Percentiles rank a stretch among this genome's conserved stretches.
Evolutionary conservation across 2,329 filamentous ascomycete genomes (phyloP).

Genomic region (Pyrenochaeta sp.): DNA sequence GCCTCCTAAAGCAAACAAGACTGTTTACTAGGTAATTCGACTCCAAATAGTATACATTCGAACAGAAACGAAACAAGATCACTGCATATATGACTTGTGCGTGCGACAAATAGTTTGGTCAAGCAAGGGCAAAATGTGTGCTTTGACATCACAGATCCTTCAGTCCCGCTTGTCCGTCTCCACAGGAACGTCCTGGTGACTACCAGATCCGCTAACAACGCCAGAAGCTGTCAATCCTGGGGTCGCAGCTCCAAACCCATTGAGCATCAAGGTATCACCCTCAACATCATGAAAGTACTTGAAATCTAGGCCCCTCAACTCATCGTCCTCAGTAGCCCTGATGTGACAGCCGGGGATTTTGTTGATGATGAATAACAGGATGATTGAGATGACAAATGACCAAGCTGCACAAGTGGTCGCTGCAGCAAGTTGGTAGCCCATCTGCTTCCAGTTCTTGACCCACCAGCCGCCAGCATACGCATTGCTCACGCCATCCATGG

Average conservation of each 20-base stretch:
- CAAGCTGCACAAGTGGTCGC: constrained; percentile 65
- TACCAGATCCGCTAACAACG: constrained; percentile 20
- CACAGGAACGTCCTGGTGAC: constrained; percentile 31
- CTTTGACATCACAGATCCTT: neutral
- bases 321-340: constrained; percentile 63
- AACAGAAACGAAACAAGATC: too few relatives aligned
- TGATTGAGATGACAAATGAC: constrained; percentile 62
- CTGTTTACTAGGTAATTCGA: too few relatives aligned
- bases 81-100: neutral
- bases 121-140: too few relatives aligned
- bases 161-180: constrained; percentile 29
- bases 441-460: constrained; percentile 62
- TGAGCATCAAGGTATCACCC: constrained; percentile 29
- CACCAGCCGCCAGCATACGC: constrained; percentile 60
- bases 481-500: constrained; percentile 61
- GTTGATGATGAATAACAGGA: constrained; percentile 65
- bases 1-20: too few relatives aligned
- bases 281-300: constrained; percentile 56
- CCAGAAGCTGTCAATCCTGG: constrained; percentile 15
- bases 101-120: neutral
- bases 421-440: constrained; percentile 66
- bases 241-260: constrained; percentile 24
- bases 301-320: constrained; percentile 62
- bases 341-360: constrained; percentile 66
- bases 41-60: too few relatives aligned